A percentile compares a stretch with the other conserved stretches of the same genome.
Conservation (phyloP, 1,284 basidiomycete genomes). For the Ustilago sp. region DNA sequence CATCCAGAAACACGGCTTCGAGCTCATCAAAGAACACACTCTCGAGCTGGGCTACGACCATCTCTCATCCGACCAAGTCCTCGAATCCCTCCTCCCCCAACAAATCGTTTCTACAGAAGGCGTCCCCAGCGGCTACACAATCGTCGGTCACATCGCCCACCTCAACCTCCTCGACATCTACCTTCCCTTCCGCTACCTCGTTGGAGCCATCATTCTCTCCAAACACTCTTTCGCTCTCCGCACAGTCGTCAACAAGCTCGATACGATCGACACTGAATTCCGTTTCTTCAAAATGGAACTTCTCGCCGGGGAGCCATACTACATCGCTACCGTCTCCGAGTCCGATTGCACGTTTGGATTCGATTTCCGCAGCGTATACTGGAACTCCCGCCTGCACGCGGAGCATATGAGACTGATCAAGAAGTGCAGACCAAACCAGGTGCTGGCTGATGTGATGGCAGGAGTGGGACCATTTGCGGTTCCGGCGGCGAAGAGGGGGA, state of each 20-base stretch:
- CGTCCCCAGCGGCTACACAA: slow-evolving; percentile 87
- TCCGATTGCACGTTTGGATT: slow-evolving; percentile 88
- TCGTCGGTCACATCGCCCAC: slow-evolving; percentile 89
- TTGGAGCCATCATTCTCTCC: slow-evolving; percentile 82
- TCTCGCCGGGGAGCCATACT: slow-evolving; percentile 88
- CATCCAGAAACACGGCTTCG: slow-evolving; percentile 14
- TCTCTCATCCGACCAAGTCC: slow-evolving; percentile 42
- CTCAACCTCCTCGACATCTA: slow-evolving; percentile 91
- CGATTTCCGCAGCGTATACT: slow-evolving; percentile 95
- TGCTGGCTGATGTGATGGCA: slow-evolving; percentile 91
- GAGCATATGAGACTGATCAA: slow-evolving; percentile 89
- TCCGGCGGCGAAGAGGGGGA: slow-evolving; percentile 87
- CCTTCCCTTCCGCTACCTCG: slow-evolving; percentile 87
- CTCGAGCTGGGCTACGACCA: slow-evolving; percentile 40
- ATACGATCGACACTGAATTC: slow-evolving; percentile 86
- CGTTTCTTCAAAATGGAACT: slow-evolving; percentile 98
- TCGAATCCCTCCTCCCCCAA: slow-evolving; percentile 39
- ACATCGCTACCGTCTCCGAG: slow-evolving; percentile 74
- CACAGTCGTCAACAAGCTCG: slow-evolving; percentile 96
- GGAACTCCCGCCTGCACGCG: slow-evolving; percentile 93
- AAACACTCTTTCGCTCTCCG: slow-evolving; percentile 76
- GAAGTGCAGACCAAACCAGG: slow-evolving; percentile 76
- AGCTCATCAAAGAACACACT: slow-evolving; percentile 4
- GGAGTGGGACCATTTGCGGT: slow-evolving; percentile 97
- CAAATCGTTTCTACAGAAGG: slow-evolving; percentile 72